phyloP scores from a whole-genome alignment of 2,329 filamentous ascomycete species.

The Fusarium buxicola region DNA sequence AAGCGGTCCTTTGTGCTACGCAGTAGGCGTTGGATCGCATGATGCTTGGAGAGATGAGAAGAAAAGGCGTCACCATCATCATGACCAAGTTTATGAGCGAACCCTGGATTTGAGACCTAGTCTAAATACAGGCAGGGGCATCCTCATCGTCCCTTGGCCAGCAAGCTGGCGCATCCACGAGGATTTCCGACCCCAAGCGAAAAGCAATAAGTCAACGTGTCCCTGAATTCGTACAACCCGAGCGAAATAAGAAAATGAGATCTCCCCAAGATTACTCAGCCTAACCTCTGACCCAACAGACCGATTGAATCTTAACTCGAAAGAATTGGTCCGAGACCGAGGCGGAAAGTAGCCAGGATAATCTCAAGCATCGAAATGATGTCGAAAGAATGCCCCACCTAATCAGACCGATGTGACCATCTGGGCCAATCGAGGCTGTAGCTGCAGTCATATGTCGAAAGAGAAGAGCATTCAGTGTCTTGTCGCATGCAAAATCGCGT shows the following conservation, averaged over 20 bases:
- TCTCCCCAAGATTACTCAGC: background rate
- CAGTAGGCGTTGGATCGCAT: too few relatives aligned
- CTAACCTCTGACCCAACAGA: background rate
- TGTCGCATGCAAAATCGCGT: conserved; percentile 21
- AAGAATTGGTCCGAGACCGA: background rate
- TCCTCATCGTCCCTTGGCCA: conserved; percentile 34
- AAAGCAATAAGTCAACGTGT: conserved; percentile 38
- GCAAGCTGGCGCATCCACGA: conserved; percentile 31
- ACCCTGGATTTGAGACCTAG: conserved; percentile 36
- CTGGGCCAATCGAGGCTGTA: background rate
- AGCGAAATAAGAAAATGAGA: conserved; percentile 26
- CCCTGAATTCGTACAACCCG: conserved; percentile 45
- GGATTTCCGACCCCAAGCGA: conserved; percentile 28
- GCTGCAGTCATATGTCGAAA: conserved; percentile 4
- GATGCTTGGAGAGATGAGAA: too few relatives aligned
- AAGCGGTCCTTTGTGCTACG: too few relatives aligned
- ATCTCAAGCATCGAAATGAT: conserved; percentile 6
- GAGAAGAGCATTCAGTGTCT: conserved; percentile 16
- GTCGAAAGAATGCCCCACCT: background rate
- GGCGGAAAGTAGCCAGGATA: background rate
- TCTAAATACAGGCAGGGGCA: conserved; percentile 42
- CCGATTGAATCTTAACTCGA: background rate
- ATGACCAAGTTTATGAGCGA: conserved; percentile 22
- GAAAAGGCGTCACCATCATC: conserved; percentile 1
- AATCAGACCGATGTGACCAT: conserved; percentile 1